Base-by-base conservation (phyloP, 768 basidiomycete species). In the Coprinopsis marcescibilis region DNA sequence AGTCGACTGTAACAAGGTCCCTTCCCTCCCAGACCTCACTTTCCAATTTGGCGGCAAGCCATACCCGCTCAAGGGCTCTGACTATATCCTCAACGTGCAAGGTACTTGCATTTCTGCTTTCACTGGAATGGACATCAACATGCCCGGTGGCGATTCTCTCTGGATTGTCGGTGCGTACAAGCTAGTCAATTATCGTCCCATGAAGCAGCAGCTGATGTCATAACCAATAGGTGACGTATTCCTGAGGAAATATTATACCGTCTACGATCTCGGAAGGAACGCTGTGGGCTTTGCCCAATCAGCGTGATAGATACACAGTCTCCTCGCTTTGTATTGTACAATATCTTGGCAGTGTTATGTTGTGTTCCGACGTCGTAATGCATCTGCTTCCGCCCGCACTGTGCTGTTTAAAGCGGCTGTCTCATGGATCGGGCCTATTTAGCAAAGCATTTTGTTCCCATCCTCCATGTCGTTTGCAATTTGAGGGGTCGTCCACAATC, bases 81-180 rank as follows among this genome's bases (percentile, higher is more conserved):
- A 98, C 63, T 98, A 99, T 67, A 73, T 97, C 56, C 76, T 99
- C 41, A 75, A 98, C 52, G 77, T 95, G 12, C 85, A 87, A 62
- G 91, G 89, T 20, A 89, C 90, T 13, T 99, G 96, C 65, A 88
- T 99, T 52, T 93, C 89, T 15, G 71, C 94, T 14, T 99, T 99
- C 75, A 88, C 81, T 36, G 89, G 88, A 19, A 66, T 97, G 67
- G 93, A 97, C 61, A 84, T 96, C 69, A 87, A 89, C 56, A 60
- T 89, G 34, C 87, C 87, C 1, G 48, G 41, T 15, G 80, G 82
- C 52, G 80, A 81, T 34, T 65, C 78, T n/a, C 71, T 95, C 37
- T 94, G 91, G 91, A 91, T 95, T 56, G 70, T 96, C 56, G 92
- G 93, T 85, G 68, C 38, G 72, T 19, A 29, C 19, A 45, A 19